Conservation (phyloP, 73 alveolate genomes). For the Paramecium pentaurelia region DNA sequence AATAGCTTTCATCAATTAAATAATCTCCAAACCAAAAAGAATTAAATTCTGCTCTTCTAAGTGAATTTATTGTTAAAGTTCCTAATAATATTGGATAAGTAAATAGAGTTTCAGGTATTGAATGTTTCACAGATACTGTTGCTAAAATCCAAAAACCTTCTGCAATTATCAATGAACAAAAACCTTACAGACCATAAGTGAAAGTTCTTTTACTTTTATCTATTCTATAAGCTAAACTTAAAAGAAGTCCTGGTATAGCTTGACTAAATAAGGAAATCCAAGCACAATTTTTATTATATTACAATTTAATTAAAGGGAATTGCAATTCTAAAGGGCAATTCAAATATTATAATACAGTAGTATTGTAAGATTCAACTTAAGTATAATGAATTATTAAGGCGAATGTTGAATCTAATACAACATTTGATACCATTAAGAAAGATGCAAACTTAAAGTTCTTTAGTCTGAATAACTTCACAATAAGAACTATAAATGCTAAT, state of each 20-base stretch:
- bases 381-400: not conserved
- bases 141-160: not conserved
- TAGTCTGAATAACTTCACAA: constrained; percentile 2
- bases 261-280: constrained; percentile 21
- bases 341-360: not conserved
- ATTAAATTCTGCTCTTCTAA: constrained; percentile 12
- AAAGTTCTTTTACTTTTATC: constrained; percentile 2
- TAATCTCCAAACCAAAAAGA: not conserved
- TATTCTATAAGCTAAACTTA: not conserved
- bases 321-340: constrained; percentile 44
- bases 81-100: not conserved
- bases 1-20: not conserved
- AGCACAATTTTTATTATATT: constrained; percentile 35
- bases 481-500: not conserved
- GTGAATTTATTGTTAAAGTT: not conserved
- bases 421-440: not conserved
- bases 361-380: not conserved
- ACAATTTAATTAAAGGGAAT: not conserved
- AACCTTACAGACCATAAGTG: not conserved
- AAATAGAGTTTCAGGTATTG: not conserved
- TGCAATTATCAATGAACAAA: not conserved
- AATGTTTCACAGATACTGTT: not conserved
- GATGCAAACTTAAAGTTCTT: not conserved
- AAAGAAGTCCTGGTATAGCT: not conserved
- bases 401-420: not conserved